Base-by-base conservation (phyloP, 2,329 filamentous ascomycete genomes). In the Pestalotiopsis sp. region DNA sequence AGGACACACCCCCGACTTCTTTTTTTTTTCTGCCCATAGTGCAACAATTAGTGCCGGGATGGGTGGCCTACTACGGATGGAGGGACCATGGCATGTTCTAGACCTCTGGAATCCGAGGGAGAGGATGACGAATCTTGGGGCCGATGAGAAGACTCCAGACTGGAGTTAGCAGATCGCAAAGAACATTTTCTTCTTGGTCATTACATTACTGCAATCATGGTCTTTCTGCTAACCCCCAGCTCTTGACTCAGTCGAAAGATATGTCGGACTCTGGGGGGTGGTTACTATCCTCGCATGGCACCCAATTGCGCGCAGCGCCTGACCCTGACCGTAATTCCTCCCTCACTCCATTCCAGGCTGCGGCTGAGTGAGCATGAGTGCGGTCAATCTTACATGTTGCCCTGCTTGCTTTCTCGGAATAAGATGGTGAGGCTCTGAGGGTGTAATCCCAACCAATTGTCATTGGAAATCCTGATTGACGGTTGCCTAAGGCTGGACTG, bases 31-130 rank as follows among this genome's bases (percentile, higher is more conserved):
- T 52, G 9, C 11, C 45, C 45, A 52, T 52, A 52, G 45, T n/a
- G 45, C 17, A 52, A 20, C 59, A 20, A 45, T 13, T 57, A 65
- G 63, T 65, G 27, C 63, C 63, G 63, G 63, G 63, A 65, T 38
- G 14, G 17, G 63, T 65, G 52, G 45, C 63, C 63, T 65, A 65
- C 41, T 58, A 20, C 11, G 59, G 27, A 62, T 38, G 27, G 25
- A 36, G 59, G 59, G 59, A 38, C 60, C 31, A 23, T 7, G 27
- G 60, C 31, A 36, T 23, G 63, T 45, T 55, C 63, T 57, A 65
- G 63, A 55, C 63, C 41, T 52, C 27, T 45, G 49, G 36, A 7
- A 23, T 31, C 23, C 11, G 45, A 52, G 23, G 23, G n/a, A 31
- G 17, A 55, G 52, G n/a, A 58, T 65, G 49, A 65, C 41, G 63